Conservation (phyloP, 2,329 filamentous ascomycete genomes). For the Pyrenophora tritici-repentis region DNA sequence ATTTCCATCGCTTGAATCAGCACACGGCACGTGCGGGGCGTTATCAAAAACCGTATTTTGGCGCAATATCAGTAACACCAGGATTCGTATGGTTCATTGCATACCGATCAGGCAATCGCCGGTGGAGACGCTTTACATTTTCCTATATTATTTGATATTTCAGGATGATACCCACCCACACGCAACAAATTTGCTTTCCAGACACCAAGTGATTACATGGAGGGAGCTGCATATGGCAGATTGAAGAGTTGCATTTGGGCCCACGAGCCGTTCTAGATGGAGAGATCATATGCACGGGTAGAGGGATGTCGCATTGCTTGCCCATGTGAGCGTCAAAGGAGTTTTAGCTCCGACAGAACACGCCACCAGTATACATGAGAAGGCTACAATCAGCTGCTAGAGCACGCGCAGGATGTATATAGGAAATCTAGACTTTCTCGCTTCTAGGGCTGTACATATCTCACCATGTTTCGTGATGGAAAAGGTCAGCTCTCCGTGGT, state of each 20-base stretch:
- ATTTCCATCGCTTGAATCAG: background rate
- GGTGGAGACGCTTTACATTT: constrained; percentile 14
- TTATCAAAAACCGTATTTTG: background rate
- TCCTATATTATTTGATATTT: constrained; percentile 14
- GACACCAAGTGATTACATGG: constrained; percentile 6
- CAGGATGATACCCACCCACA: constrained; percentile 13
- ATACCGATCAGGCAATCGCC: background rate
- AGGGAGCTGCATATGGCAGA: constrained; percentile 1
- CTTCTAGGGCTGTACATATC: background rate
- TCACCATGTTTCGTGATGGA: background rate
- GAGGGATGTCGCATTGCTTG: background rate
- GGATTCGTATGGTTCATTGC: background rate
- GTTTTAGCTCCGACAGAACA: background rate
- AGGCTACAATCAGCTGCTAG: background rate
- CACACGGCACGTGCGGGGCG: background rate
- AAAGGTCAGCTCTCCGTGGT: background rate
- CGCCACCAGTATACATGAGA: background rate
- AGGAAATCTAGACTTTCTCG: constrained; percentile 2
- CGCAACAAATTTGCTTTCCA: constrained; percentile 6
- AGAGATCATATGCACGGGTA: background rate
- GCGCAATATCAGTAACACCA: background rate
- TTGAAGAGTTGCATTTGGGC: constrained; percentile 6
- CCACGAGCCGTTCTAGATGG: constrained; percentile 1
- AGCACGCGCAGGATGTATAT: constrained; percentile 10
- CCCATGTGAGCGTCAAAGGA: background rate